A percentile compares a stretch with the other conserved stretches of the same genome.
phyloP scores from a whole-genome alignment of 192 early-diverging fungal genomes.

The Paraglomus occultum region DNA sequence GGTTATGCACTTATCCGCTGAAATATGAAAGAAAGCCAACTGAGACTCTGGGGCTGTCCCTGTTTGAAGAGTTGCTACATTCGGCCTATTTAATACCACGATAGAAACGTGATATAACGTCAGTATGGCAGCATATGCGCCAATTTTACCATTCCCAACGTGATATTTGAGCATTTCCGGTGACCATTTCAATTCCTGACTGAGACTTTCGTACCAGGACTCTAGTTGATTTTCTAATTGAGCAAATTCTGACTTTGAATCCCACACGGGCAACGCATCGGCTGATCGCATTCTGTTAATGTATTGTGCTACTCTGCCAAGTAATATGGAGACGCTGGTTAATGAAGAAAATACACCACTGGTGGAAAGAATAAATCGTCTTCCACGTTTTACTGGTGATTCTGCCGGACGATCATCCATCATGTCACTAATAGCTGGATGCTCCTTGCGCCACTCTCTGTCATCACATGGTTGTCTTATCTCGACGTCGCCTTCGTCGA shows the following conservation, averaged over 20 bases:
- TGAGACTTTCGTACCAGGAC: constrained; percentile 40
- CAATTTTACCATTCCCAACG: constrained; percentile 31
- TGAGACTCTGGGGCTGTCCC: constrained; percentile 24
- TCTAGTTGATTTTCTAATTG: constrained; percentile 37
- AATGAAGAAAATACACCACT: constrained; percentile 40
- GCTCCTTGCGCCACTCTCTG: constrained; percentile 42
- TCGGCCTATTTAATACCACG: constrained; percentile 50
- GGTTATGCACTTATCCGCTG: constrained; percentile 37
- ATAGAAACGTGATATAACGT: constrained; percentile 46
- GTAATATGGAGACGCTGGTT: constrained; percentile 39
- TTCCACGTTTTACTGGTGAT: constrained; percentile 1
- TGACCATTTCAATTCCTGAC: constrained; percentile 35
- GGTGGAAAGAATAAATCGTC: background rate
- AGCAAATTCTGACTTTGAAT: constrained; percentile 47
- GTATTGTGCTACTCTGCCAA: constrained; percentile 45
- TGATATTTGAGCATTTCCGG: constrained; percentile 39
- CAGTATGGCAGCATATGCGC: constrained; percentile 42
- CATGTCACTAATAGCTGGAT: constrained; percentile 37
- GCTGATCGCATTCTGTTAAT: constrained; percentile 44
- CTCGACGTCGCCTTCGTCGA: constrained; percentile 50
- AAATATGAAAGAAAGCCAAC: constrained; percentile 39
- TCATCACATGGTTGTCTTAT: constrained; percentile 50
- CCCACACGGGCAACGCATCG: constrained; percentile 36
- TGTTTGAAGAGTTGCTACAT: constrained; percentile 35
- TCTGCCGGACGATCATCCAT: constrained; percentile 26